Base-by-base conservation (phyloP, 169 alveolate genomes). In the Plasmodium inui region DNA sequence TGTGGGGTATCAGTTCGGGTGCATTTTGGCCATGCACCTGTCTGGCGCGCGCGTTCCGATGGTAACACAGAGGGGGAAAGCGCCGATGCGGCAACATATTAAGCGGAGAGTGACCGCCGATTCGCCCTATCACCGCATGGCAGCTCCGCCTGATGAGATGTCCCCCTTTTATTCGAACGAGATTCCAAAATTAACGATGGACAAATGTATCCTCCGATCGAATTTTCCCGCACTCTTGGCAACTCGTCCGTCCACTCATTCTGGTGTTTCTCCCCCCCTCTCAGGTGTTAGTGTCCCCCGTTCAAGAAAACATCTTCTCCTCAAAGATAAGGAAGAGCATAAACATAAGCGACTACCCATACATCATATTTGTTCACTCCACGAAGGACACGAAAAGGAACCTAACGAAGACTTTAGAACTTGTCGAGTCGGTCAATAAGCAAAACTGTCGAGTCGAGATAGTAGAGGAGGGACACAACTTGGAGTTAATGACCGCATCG, bases 1-100 rank as follows among this genome's bases (percentile, higher is more conserved):
- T 41, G 93, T 84, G 55, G 84, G 85, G 53, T 84, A 71, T 44
- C 79, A 84, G 83, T 84, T 84, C 57, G 93, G 93, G 55, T 84
- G 93, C 53, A 73, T 74, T 84, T 50, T 84, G 55, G 93, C 93
- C 57, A 84, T 53, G 78, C 84, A 74, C 73, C 50, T 84, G 10
- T 34, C 39, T 41, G 78, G 76, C 34, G 81, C 84, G 19, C 22
- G 74, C 28, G 74, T 84, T 34, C 93, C 93, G 50, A 84, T 84
- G 93, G 93, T 84, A 72, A 34, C 50, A 61, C 44, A 83, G 55
- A 44, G 55, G 55, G 55, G 55, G 55, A 41, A 41, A 0, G 14
- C 2, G 14, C 17, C 3, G 53, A 41, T 0, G 53, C 53, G 53
- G 53, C 44, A 6, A 8, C 44, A 4, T n/a, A n/a, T 41, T 41